Percentiles rank a stretch among this genome's conserved stretches.
Conservation (phyloP, 2,329 filamentous ascomycete species). For the Talaromyces sp. region DNA sequence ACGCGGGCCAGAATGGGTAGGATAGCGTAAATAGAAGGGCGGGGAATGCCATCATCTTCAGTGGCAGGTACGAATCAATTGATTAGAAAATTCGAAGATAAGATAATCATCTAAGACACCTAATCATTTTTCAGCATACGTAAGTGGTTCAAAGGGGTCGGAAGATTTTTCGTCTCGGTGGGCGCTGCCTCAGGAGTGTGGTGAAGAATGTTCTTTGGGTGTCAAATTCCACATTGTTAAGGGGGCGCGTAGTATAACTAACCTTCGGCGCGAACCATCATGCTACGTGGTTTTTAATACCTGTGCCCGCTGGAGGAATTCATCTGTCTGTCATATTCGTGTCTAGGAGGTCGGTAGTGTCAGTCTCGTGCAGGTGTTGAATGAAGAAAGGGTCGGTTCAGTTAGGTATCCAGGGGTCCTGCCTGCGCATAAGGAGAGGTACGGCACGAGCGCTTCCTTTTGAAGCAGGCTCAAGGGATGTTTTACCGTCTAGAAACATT, state of each 20-base stretch:
- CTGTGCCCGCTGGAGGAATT: not conserved
- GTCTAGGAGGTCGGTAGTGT: not conserved
- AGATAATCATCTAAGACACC: too few species aligned
- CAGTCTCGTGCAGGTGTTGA: not conserved
- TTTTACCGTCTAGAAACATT: not conserved
- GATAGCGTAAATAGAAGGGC: conserved; percentile 11
- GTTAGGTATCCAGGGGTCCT: not conserved
- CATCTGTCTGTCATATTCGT: not conserved
- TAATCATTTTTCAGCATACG: too few species aligned
- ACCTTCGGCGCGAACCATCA: conserved; percentile 1
- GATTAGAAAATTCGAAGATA: not conserved
- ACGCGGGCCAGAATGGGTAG: conserved; percentile 2
- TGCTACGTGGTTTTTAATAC: too few species aligned
- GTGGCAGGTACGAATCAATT: conserved; percentile 7
- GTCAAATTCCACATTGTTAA: conserved; percentile 3
- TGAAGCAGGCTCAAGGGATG: not conserved
- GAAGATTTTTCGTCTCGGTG: not conserved
- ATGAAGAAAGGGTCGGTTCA: not conserved
- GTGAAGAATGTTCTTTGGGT: conserved; percentile 12
- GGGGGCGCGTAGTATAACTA: not conserved
- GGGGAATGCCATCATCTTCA: conserved; percentile 17
- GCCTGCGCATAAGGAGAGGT: not conserved
- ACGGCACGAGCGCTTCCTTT: not conserved
- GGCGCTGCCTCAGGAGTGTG: not conserved
- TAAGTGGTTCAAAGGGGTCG: not conserved